phyloP scores from a whole-genome alignment of 2,329 filamentous ascomycete genomes.

The Stenocarpella maydis region DNA sequence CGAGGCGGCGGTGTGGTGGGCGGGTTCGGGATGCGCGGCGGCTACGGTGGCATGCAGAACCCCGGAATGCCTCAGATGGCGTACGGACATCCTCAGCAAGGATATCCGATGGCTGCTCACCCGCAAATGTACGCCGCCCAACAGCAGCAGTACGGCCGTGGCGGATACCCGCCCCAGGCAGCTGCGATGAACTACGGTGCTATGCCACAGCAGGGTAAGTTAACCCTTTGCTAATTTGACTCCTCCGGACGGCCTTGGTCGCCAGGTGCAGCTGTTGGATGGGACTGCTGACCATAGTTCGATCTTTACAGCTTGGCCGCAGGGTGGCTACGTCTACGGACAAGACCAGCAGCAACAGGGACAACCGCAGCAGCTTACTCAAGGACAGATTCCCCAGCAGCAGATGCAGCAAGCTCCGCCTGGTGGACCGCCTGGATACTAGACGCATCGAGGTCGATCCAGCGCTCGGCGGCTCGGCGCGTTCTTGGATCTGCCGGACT shows the following conservation, averaged over 20 bases:
- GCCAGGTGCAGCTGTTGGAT: background rate
- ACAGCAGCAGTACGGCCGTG: slow-evolving; percentile 51
- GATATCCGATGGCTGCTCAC: slow-evolving; percentile 47
- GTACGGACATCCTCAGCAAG: slow-evolving; percentile 47
- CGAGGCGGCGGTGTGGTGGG: slow-evolving; percentile 49
- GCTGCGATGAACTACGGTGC: slow-evolving; percentile 50
- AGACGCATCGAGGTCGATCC: slow-evolving; percentile 1
- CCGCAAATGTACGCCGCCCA: slow-evolving; percentile 46
- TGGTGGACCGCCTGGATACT: slow-evolving; percentile 31
- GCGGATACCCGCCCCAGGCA: slow-evolving; percentile 51
- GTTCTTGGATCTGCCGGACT: slow-evolving; percentile 16
- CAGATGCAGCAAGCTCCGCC: slow-evolving; percentile 31
- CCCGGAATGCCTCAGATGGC: slow-evolving; percentile 47
- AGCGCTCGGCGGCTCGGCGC: background rate
- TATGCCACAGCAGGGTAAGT: slow-evolving; percentile 48
- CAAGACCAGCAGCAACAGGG: slow-evolving; percentile 46
- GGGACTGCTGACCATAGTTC: background rate
- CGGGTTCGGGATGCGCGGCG: slow-evolving; percentile 46
- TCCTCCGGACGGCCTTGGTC: background rate
- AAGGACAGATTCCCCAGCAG: slow-evolving; percentile 42
- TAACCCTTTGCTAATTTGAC: background rate
- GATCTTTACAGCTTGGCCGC: slow-evolving; percentile 45
- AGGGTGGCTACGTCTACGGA: slow-evolving; percentile 39
- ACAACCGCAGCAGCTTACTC: slow-evolving; percentile 42
- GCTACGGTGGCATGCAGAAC: slow-evolving; percentile 45